Evolutionary conservation across 768 basidiomycete species (phyloP).

Genomic region (Lentinula detonsa): DNA sequence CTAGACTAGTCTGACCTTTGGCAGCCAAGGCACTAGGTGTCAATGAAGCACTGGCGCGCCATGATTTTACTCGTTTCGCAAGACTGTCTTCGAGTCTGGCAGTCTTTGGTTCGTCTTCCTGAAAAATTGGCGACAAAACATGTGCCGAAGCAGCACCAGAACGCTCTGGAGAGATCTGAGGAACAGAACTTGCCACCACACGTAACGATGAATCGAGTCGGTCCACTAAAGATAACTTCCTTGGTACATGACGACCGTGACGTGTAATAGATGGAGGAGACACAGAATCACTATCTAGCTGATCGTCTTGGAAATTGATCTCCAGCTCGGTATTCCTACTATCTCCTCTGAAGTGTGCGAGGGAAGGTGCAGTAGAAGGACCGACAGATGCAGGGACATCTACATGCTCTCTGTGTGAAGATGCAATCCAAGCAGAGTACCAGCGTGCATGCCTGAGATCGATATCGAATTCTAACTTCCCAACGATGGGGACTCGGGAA

Average conservation of each 20-base stretch:
- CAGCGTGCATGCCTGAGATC: constrained; percentile 72
- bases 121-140: constrained; percentile 53
- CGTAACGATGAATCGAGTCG: constrained; percentile 45
- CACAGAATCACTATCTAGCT: constrained; percentile 24
- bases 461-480: constrained; percentile 83
- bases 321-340: constrained; percentile 43
- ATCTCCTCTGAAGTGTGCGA: constrained; percentile 48
- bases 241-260: constrained; percentile 47
- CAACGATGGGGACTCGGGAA: constrained; percentile 55
- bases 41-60: constrained; percentile 54
- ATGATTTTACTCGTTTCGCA: constrained; percentile 54
- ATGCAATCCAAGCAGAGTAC: constrained; percentile 66
- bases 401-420: constrained; percentile 34
- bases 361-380: constrained; percentile 34
- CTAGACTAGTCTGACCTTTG: constrained; percentile 43
- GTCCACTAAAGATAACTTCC: constrained; percentile 66
- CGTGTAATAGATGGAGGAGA: constrained; percentile 22
- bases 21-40: constrained; percentile 42
- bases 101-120: constrained; percentile 52
- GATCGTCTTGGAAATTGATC: constrained; percentile 31
- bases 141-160: constrained; percentile 18
- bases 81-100: constrained; percentile 39
- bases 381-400: constrained; percentile 35
- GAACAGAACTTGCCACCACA: constrained; percentile 23
- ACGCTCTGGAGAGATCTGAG: constrained; percentile 18